These are phyloP conservation scores for Eremothecium sinecaudum DNA, from an alignment of 1,139 yeast species.

Conservation along the genomic window DNA sequence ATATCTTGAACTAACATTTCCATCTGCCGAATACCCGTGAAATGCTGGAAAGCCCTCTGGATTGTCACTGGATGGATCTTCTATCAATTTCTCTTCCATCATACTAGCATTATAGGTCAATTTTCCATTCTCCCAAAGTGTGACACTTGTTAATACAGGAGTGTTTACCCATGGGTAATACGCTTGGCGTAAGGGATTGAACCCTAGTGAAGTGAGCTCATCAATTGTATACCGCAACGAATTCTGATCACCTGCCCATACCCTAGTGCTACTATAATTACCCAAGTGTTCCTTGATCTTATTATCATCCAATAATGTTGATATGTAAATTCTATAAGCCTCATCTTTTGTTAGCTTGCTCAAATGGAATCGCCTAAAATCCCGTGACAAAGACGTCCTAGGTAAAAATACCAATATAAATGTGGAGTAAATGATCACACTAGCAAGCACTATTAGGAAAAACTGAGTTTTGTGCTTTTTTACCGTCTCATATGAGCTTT, in stretches of 20 bases:
- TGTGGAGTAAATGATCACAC: slow-evolving; percentile 31
- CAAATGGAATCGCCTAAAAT: slow-evolving; percentile 67
- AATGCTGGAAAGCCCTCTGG: slow-evolving; percentile 42
- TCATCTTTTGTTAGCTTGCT: slow-evolving; percentile 55
- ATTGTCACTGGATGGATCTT: slow-evolving; percentile 49
- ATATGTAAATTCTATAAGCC: slow-evolving; percentile 43
- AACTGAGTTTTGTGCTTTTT: slow-evolving; percentile 45
- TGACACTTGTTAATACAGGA: slow-evolving; percentile 42
- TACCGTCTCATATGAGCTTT: slow-evolving; percentile 35
- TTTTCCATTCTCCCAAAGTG: slow-evolving; percentile 33
- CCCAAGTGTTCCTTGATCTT: slow-evolving; percentile 33
- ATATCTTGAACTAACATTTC: slow-evolving; percentile 45
- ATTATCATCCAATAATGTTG: slow-evolving; percentile 30
- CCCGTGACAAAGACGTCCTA: slow-evolving; percentile 76
- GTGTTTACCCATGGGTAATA: slow-evolving; percentile 49
- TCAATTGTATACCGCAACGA: slow-evolving; percentile 36
- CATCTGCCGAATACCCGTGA: slow-evolving; percentile 53
- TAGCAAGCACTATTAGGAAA: slow-evolving; percentile 34
- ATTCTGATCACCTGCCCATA: slow-evolving; percentile 38
- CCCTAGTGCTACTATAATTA: slow-evolving; percentile 33
- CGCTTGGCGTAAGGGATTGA: slow-evolving; percentile 43
- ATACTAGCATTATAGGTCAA: slow-evolving; percentile 51
- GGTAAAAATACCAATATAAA: slow-evolving; percentile 73
- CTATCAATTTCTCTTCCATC: slow-evolving; percentile 56
- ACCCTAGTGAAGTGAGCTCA: slow-evolving; percentile 38